A percentile compares a stretch with the other conserved stretches of the same genome.
Evolutionary conservation across 1,284 basidiomycete genomes (phyloP).

Genomic region (Cryptococcus hybrid): DNA sequence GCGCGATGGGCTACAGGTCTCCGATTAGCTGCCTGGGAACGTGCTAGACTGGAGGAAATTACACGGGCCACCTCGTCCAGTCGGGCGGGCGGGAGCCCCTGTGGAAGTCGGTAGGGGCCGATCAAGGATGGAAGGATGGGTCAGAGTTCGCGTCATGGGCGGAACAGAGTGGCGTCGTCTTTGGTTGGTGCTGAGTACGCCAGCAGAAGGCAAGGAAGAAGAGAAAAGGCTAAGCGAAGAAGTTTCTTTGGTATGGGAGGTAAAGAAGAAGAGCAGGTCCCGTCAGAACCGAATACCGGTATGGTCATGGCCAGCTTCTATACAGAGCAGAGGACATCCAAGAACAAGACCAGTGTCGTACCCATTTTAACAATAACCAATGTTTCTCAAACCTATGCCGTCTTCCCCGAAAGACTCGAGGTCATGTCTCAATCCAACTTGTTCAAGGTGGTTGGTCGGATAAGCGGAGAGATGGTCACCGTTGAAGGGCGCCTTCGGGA

Average conservation of each 20-base stretch:
- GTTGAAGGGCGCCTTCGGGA: constrained; percentile 53
- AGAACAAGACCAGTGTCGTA: constrained; percentile 36
- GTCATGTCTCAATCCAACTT: constrained; percentile 80
- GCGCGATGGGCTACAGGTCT: constrained; percentile 90
- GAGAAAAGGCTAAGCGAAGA: constrained; percentile 38
- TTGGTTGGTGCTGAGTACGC: constrained; percentile 74
- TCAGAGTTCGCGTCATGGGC: constrained; percentile 84
- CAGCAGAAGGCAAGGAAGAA: constrained; percentile 20
- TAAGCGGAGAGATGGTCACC: constrained; percentile 69
- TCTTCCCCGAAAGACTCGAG: constrained; percentile 93
- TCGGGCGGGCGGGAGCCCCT: constrained; percentile 65
- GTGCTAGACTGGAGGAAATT: constrained; percentile 95
- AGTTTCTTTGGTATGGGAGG: constrained; percentile 46
- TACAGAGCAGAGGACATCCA: constrained; percentile 35
- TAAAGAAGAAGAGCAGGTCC: constrained; percentile 57
- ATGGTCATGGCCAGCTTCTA: constrained; percentile 49
- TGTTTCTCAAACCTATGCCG: constrained; percentile 62
- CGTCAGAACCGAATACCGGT: constrained; percentile 47
- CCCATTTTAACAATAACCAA: constrained; percentile 46
- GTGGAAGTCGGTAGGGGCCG: constrained; percentile 65
- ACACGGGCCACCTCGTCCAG: constrained; percentile 88
- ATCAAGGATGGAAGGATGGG: constrained; percentile 82
- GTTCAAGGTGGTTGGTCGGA: constrained; percentile 79
- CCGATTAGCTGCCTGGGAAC: constrained; percentile 91
- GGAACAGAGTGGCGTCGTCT: constrained; percentile 91